phyloP scores from a whole-genome alignment of 2,329 filamentous ascomycete species.

The Lasiodiplodia theobromae region DNA sequence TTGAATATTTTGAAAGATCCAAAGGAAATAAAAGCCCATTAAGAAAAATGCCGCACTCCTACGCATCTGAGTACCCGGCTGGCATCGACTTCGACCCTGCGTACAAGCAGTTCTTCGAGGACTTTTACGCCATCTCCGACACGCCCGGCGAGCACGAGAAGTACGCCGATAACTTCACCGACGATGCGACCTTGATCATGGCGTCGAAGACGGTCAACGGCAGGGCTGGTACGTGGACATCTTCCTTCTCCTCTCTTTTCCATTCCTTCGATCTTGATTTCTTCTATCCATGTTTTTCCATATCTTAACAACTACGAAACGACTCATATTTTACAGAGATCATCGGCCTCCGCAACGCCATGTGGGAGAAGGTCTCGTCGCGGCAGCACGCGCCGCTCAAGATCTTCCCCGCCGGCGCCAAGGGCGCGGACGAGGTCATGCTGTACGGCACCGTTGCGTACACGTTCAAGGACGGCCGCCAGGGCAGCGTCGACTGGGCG shows the following conservation, averaged over 20 bases:
- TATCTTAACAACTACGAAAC: background rate
- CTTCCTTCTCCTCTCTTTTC: background rate
- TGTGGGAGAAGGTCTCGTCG: slow-evolving; percentile 61
- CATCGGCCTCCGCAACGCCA: slow-evolving; percentile 56
- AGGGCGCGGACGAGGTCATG: slow-evolving; percentile 58
- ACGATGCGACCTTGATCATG: slow-evolving; percentile 61
- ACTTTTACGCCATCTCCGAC: slow-evolving; percentile 57
- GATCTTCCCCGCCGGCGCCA: slow-evolving; percentile 59
- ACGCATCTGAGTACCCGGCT: slow-evolving; percentile 45
- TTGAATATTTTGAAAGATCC: no score
- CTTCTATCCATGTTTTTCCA: background rate
- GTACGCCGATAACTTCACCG: slow-evolving; percentile 58
- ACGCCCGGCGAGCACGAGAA: slow-evolving; percentile 56
- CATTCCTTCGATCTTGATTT: background rate
- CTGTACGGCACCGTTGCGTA: slow-evolving; percentile 62
- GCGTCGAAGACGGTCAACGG: slow-evolving; percentile 56
- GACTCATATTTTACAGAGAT: slow-evolving; percentile 51
- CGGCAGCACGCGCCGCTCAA: slow-evolving; percentile 56
- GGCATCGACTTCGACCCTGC: slow-evolving; percentile 46
- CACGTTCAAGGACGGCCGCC: slow-evolving; percentile 58
- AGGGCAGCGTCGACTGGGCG: slow-evolving; percentile 60
- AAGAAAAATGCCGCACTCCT: slow-evolving; percentile 30
- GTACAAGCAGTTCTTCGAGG: slow-evolving; percentile 54
- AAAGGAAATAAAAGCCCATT: background rate
- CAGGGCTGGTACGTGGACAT: slow-evolving; percentile 48